Evolutionary conservation across 2,329 filamentous ascomycete species (phyloP), one percentile per base, ranked within the genome.

Genomic region (Fusarium proliferatum): DNA sequence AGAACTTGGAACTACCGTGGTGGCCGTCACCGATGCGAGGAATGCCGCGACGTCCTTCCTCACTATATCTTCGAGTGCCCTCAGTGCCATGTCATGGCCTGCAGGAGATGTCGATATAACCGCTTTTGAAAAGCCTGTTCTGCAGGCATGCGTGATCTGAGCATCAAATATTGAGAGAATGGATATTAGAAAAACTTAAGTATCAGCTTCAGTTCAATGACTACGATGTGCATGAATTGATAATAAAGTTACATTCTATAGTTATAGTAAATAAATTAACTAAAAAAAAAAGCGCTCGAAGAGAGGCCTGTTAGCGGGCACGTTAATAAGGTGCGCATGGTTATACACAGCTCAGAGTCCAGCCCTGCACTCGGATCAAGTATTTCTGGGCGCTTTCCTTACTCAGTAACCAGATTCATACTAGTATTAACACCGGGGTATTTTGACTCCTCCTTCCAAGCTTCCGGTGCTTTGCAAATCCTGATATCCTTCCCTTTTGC

Each of bases 11-110:
- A 30, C 30, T 30, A 30, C 30, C 30, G 30, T 30, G 30, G 30
- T 4, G 30, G 30, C 2, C 30, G 30, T 30, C 30, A 30, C 30
- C 30, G 30, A 30, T 33, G 33, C 33, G 83, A 86, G 48, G 81
- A 85, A 64, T 89, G 87, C 68, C 67, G 72, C 12, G 49, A 85
- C n/a, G 17, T 34, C 4, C 77, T 88, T 49, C 81, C 77, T 0
- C 1, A 69, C 0, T 89, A 80, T 68, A 87, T 89, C 17, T 86
- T 82, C 34, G 83, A 87, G 63, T 88, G 88, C 67, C 53, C 45
- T 0, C 80, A 83, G 55, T 90, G 88, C 64, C 77, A 77, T 8
- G 76, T 87, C 7, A 78, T 81, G 75, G 85, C 82, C 28, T 89
- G 87, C 61, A 79, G 82, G n/a, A 76, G 82, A 7, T 89, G 87